A percentile compares a stretch with the other conserved stretches of the same genome.
Evolutionary conservation across 2,329 filamentous ascomycete species (phyloP).

Genomic region (Ambrosiella cleistominuta): DNA sequence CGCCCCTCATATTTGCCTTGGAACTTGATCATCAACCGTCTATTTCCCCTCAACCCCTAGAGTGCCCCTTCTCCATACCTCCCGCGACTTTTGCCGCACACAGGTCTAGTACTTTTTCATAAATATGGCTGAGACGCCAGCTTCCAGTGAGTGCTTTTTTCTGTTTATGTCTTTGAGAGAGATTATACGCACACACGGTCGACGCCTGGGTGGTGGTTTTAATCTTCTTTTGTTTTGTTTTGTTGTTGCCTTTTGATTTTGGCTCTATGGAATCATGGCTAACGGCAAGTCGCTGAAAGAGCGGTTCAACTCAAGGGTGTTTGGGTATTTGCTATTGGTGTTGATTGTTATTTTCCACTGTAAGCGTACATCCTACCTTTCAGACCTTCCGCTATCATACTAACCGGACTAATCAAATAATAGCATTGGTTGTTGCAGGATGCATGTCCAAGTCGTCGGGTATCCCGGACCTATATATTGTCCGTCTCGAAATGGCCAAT

Average conservation of each 20-base stretch:
- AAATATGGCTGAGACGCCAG: conserved; percentile 13
- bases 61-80: not conserved
- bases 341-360: conserved; percentile 13
- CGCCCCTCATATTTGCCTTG: not conserved
- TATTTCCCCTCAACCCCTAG: not conserved
- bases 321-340: conserved; percentile 11
- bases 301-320: conserved; percentile 12
- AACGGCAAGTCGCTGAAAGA: conserved; percentile 8
- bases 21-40: not conserved
- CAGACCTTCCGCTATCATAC: not conserved
- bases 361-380: not conserved
- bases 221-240: not conserved
- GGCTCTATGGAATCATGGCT: conserved; percentile 3
- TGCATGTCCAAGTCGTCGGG: conserved; percentile 13
- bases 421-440: conserved; percentile 12
- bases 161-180: not conserved
- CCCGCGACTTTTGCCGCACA: no score
- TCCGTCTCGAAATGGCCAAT: conserved; percentile 6
- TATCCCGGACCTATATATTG: conserved; percentile 11
- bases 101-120: not conserved
- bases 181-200: no score
- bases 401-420: not conserved
- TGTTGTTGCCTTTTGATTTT: not conserved
- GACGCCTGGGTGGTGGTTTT: no score
- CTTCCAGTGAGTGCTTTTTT: conserved; percentile 9